A percentile compares a stretch with the other conserved stretches of the same genome.
Conservation (phyloP, 2,329 filamentous ascomycete species). For the Alternaria brassicae region DNA sequence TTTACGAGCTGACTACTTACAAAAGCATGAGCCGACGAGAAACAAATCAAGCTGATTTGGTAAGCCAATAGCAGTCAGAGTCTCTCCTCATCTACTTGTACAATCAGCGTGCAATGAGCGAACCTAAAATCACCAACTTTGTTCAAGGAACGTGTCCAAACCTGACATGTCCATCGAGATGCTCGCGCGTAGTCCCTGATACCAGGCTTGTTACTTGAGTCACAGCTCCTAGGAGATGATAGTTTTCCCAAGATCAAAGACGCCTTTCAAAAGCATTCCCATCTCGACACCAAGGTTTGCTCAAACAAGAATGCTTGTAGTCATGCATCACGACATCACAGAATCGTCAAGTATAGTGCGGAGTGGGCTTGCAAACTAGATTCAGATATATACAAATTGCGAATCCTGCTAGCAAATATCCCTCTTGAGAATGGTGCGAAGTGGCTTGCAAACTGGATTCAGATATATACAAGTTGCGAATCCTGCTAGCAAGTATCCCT, state of each 20-base stretch:
- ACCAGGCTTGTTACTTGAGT: background rate
- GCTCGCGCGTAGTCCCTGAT: background rate
- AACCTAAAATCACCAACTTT: background rate
- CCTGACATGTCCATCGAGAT: background rate
- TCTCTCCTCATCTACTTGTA: background rate
- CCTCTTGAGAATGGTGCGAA: background rate
- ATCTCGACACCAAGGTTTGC: background rate
- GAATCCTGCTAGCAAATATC: background rate
- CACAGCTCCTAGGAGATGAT: background rate
- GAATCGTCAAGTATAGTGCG: background rate
- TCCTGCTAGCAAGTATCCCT: background rate
- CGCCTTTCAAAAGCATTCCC: background rate
- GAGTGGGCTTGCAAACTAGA: background rate
- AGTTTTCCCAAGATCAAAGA: background rate
- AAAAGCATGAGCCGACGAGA: background rate
- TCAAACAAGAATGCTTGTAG: background rate
- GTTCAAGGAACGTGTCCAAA: background rate
- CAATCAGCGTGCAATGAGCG: background rate
- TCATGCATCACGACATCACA: background rate
- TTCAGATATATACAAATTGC: conserved; percentile 3
- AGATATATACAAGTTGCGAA: conserved; percentile 1
- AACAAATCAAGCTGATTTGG: background rate
- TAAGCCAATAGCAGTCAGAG: background rate
- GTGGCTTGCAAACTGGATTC: background rate
- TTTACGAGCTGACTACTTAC: background rate